Percentiles rank a stretch among this genome's conserved stretches.
These are phyloP conservation scores for Chondrostereum purpureum DNA, from an alignment of 1,284 basidiomycete species.

Conservation along the genomic window DNA sequence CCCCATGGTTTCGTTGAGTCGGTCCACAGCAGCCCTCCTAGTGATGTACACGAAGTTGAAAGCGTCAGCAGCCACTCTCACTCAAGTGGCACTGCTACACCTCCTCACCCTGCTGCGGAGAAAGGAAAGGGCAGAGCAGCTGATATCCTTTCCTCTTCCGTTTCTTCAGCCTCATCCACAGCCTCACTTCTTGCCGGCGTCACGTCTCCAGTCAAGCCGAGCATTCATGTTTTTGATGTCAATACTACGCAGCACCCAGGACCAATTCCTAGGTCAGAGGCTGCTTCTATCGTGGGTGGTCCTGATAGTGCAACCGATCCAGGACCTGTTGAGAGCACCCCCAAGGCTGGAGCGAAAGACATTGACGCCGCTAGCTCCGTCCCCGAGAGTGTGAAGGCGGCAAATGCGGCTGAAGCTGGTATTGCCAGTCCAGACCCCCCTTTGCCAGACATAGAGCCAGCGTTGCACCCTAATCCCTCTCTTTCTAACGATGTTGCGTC, in stretches of 20 bases:
- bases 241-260: slow-evolving; percentile 16
- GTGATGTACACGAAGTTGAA: slow-evolving; percentile 11
- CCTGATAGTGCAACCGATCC: slow-evolving; percentile 9
- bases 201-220: slow-evolving; percentile 44
- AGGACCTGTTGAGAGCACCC: slow-evolving; percentile 26
- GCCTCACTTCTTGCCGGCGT: slow-evolving; percentile 45
- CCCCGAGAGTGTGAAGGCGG: slow-evolving; percentile 14
- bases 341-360: slow-evolving; percentile 12
- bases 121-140: slow-evolving; percentile 52
- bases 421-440: slow-evolving; percentile 41
- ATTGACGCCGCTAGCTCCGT: slow-evolving; percentile 2
- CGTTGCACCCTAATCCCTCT: slow-evolving; percentile 31
- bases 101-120: slow-evolving; percentile 21
- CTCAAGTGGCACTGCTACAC: slow-evolving; percentile 21
- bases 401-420: slow-evolving; percentile 11
- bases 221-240: slow-evolving; percentile 52
- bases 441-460: slow-evolving; percentile 41
- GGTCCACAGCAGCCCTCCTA: slow-evolving; percentile 22
- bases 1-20: slow-evolving; percentile 63
- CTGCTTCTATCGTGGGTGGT: slow-evolving; percentile 6
- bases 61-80: slow-evolving; percentile 13
- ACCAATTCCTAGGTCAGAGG: slow-evolving; percentile 8
- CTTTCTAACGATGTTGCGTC: slow-evolving; percentile 58
- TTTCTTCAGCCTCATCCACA: slow-evolving; percentile 48
- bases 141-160: slow-evolving; percentile 6